Evolutionary conservation across 768 basidiomycete genomes (phyloP).

Genomic region (Asterophora parasitica): DNA sequence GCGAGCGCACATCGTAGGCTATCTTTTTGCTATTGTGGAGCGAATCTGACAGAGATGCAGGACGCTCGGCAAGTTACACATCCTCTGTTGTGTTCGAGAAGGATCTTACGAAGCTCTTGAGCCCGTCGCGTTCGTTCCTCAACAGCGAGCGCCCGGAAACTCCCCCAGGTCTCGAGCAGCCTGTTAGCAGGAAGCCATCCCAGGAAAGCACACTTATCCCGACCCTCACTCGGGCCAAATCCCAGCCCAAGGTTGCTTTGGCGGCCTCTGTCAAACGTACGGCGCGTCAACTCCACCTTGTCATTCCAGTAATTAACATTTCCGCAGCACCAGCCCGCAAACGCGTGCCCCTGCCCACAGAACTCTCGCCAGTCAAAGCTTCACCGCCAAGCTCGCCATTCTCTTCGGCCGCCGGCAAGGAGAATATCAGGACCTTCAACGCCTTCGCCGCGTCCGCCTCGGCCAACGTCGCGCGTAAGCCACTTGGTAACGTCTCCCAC

Average conservation of each 20-base stretch:
- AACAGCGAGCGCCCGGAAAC: conserved; percentile 25
- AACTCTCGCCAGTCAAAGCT: conserved; percentile 50
- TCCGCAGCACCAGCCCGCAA: conserved; percentile 31
- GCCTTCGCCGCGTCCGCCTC: conserved; percentile 17
- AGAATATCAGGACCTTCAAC: conserved; percentile 33
- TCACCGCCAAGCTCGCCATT: conserved; percentile 42
- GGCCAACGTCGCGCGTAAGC: conserved; percentile 24
- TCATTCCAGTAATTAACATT: background rate
- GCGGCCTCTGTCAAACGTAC: conserved; percentile 29
- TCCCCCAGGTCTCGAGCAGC: conserved; percentile 27
- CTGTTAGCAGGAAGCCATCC: conserved; percentile 3
- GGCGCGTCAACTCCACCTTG: conserved; percentile 8
- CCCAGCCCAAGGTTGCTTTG: conserved; percentile 36
- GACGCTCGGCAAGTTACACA: conserved; percentile 43
- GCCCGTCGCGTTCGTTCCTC: conserved; percentile 29
- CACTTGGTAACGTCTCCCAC: conserved; percentile 25
- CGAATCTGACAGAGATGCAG: conserved; percentile 22
- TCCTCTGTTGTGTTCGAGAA: conserved; percentile 48
- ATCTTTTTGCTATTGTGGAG: background rate
- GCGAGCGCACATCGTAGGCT: conserved; percentile 38
- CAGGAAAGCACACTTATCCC: conserved; percentile 10
- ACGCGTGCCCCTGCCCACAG: conserved; percentile 28
- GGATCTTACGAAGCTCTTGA: conserved; percentile 37
- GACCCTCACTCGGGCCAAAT: conserved; percentile 30
- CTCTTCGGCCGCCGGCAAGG: conserved; percentile 30